Evolutionary conservation across 202 grass and related monocot species (phyloP).

Genomic region (Hordeum pubiflorum): DNA sequence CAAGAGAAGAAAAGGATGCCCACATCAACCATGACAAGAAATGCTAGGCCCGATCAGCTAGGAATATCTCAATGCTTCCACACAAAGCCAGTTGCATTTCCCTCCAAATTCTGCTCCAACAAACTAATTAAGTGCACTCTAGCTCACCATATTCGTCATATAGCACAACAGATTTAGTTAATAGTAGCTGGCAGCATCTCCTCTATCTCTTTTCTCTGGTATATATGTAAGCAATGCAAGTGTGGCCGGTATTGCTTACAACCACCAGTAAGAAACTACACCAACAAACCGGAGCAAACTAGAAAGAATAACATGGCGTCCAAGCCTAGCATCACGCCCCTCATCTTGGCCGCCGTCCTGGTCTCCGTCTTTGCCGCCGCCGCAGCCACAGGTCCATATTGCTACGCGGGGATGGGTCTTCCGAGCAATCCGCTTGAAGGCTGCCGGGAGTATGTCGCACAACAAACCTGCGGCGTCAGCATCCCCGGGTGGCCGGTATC

Average conservation of each 20-base stretch:
- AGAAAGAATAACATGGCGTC: not conserved
- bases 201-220: not conserved
- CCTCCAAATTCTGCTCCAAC: not conserved
- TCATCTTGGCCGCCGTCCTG: not conserved
- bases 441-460: not conserved
- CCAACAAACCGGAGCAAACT: not conserved
- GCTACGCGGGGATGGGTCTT: not conserved
- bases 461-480: not conserved
- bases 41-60: not conserved
- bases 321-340: not conserved
- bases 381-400: not conserved
- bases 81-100: not conserved
- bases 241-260: not conserved
- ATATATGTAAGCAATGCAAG: not conserved
- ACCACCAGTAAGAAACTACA: not conserved
- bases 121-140: not conserved
- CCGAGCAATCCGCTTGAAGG: not conserved
- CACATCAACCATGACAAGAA: not conserved
- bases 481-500: not conserved
- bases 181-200: not conserved
- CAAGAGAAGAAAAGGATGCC: not conserved
- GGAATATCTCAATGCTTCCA: not conserved
- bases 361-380: not conserved
- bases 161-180: not conserved
- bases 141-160: not conserved